Evolutionary conservation across 2,329 filamentous ascomycete species (phyloP), one percentile per base, ranked within the genome.

Genomic region (Tolypocladium inflatum): DNA sequence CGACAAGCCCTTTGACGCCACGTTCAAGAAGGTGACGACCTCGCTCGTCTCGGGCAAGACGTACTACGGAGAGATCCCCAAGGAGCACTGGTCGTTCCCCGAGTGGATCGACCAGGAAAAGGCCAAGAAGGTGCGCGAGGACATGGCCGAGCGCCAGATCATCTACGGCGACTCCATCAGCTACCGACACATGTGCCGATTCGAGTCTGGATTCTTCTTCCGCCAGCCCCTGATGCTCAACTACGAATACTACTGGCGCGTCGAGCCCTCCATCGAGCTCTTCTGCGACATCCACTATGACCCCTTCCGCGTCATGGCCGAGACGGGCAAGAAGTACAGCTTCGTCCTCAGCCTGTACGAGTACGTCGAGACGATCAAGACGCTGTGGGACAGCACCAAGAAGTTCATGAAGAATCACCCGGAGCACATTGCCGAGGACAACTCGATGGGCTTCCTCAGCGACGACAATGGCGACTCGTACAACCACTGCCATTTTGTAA

Each of bases 161-260:
- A 99, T 99, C 75, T 99, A 99, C 71, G 94, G 94, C 61, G 94
- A 97, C 74, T 96, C 91, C 13, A 78, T 96, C 76, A 96, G 90
- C 77, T 99, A 99, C 79, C 87, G 94, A 63, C 95, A 99, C 80
- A 99, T 99, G 94, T 99, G 94, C 76, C 90, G 94, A 63, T 99
- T 96, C 71, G 94, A 99, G 76, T 97, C 93, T 9, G 94, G 94
- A 43, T 99, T 99, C 82, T 99, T 99, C 82, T 99, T 97, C 85
- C 91, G 89, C 61, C 94, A 99, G 73, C 83, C 85, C 37, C 78
- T 97, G 65, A 92, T 99, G 90, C 77, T 90, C 73, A 91, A 97
- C 72, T 99, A 96, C 75, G 94, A 99, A 71, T 99, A 91, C 84
- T 99, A 99, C 83, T 99, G 94, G 94, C 90, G 95, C 65, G 94